Base-by-base conservation (phyloP, 176 grass and related monocot species). In the Oryza meyeriana region DNA sequence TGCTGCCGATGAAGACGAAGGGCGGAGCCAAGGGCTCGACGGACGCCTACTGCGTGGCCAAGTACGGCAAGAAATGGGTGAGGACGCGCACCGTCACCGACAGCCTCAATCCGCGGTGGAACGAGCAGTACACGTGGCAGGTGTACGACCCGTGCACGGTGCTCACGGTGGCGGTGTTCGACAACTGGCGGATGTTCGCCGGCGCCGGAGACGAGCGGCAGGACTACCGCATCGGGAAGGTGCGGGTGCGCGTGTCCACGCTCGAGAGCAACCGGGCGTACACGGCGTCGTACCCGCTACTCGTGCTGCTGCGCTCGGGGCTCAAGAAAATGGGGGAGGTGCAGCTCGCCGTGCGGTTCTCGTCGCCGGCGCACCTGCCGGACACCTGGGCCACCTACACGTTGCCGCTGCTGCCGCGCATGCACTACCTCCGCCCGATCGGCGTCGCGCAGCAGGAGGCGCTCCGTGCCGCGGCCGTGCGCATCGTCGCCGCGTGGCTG, bases 51-150 rank as follows among this genome's bases (percentile, higher is more conserved):
- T 98, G 96, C 81, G 96, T 93, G 10, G 93, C 90, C 75, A 98
- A 98, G 88, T 98, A 98, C 35, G 96, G 96, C 52, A 98, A 95
- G 91, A 98, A 98, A 79, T 98, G 96, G 96, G 93, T 87, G 44
- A 89, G 96, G 31, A 98, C 96, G 11, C 90, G 96, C 28, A 98
- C 96, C 59, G 80, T 99, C 27, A 86, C 87, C 32, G 96, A 99
- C 77, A 92, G 35, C 87, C 91, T 99, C 11, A 94, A 83, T 87
- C 96, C 96, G 6, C 85, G 86, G 47, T 99, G 96, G 96, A 99
- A 99, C 79, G 96, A 99, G 74, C 96, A 99, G 89, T 99, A 99
- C 93, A 95, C 91, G 22, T 99, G 96, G 96, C 96, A 90, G 73
- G 96, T 99, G 14, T 95, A 99, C 89, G 96, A 99, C 79, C 96